Evolutionary conservation across 1,284 basidiomycete genomes (phyloP).

Genomic region (Athelia sp.): DNA sequence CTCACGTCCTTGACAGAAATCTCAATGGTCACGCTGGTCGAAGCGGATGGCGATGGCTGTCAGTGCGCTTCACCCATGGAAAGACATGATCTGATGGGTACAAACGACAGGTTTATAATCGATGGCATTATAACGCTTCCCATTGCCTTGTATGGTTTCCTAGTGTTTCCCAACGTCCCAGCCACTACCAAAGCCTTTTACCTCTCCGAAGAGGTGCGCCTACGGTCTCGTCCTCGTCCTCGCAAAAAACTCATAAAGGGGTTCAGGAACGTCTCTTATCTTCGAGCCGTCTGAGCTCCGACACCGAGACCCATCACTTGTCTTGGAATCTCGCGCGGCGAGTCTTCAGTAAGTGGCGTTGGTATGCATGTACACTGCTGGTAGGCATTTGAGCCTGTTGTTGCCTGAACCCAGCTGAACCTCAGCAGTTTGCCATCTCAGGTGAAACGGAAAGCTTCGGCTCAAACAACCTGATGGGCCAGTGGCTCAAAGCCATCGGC

Average conservation of each 20-base stretch:
- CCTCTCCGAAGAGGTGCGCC: constrained; percentile 49
- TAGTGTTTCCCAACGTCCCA: constrained; percentile 71
- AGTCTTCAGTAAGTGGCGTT: constrained; percentile 61
- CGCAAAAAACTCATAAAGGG: background rate
- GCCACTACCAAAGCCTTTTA: constrained; percentile 63
- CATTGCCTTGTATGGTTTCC: constrained; percentile 67
- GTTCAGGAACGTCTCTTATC: constrained; percentile 54
- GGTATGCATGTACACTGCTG: constrained; percentile 62
- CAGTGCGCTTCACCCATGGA: constrained; percentile 16
- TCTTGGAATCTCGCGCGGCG: constrained; percentile 46
- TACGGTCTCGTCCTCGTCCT: no score
- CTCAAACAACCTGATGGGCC: constrained; percentile 72
- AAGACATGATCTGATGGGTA: no score
- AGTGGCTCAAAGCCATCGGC: constrained; percentile 65
- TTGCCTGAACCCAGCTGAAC: no score
- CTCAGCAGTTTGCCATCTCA: constrained; percentile 50
- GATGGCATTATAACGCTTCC: constrained; percentile 72
- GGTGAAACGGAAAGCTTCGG: constrained; percentile 70
- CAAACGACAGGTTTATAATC: constrained; percentile 52
- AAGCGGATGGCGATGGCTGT: constrained; percentile 73
- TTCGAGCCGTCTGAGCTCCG: constrained; percentile 39
- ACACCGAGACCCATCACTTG: constrained; percentile 36
- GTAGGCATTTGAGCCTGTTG: constrained; percentile 26
- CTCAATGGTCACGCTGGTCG: constrained; percentile 54
- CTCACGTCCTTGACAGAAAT: constrained; percentile 31